These are phyloP conservation scores for Dipteronia sinensis DNA, from an alignment of 345 rosid species.

Conservation along the genomic window DNA sequence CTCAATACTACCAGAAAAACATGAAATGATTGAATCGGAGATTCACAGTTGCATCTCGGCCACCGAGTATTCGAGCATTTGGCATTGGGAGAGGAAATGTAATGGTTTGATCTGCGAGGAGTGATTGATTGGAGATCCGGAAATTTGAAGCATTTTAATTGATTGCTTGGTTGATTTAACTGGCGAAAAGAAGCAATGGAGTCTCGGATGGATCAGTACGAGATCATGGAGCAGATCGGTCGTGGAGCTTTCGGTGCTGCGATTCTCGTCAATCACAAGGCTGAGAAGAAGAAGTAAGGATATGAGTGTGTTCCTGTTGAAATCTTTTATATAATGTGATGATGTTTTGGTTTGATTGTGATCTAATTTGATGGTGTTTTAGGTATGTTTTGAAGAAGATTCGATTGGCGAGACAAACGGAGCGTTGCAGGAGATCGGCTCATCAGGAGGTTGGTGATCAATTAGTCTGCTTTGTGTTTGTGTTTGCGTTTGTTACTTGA, in stretches of 20 bases:
- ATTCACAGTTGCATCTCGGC: neutral
- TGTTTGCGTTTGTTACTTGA: slow-evolving; percentile 3
- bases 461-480: neutral
- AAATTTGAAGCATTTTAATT: slow-evolving; percentile 10
- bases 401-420: slow-evolving; percentile 92
- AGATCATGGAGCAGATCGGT: slow-evolving; percentile 99
- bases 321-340: neutral
- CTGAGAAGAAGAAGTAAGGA: slow-evolving; percentile 84
- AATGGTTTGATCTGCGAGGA: slow-evolving; percentile 8
- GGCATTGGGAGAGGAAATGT: slow-evolving; percentile 4
- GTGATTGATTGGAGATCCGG: slow-evolving; percentile 9
- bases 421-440: slow-evolving; percentile 97
- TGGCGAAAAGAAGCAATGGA: slow-evolving; percentile 47
- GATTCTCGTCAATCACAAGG: slow-evolving; percentile 85
- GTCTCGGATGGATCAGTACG: slow-evolving; percentile 98
- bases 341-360: neutral
- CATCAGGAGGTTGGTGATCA: slow-evolving; percentile 76
- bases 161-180: slow-evolving; percentile 17
- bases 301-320: neutral
- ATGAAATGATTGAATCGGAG: slow-evolving; percentile 14
- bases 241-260: slow-evolving; percentile 99
- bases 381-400: slow-evolving; percentile 99
- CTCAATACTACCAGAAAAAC: neutral
- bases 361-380: slow-evolving; percentile 17
- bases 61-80: neutral